Base-by-base conservation (phyloP, 2,329 filamentous ascomycete genomes). In the Scytalidium lignicola region DNA sequence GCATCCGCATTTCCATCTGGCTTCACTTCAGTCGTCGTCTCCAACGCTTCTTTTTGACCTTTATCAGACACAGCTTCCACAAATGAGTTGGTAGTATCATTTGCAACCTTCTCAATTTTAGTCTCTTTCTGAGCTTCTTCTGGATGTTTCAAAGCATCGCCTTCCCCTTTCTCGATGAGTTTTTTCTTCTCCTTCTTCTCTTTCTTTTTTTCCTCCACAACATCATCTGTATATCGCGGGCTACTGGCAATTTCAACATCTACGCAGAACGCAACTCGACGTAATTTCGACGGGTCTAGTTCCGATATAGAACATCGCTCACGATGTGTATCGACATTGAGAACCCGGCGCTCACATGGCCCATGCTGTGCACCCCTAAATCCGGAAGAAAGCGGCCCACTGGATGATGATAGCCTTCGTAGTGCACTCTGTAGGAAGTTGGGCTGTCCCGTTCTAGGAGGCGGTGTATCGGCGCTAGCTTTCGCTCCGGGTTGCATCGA, bases 201-300 rank as follows among this genome's bases (percentile, higher is more conserved):
- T 54, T 64, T 70, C 48, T 60, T 61, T 42, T 64, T 65, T 18
- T 74, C 68, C 15, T 72, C 70, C 9, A 74, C 67, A 6, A 78
- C 77, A 15, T 74, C 74, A 2, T 93, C 88, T 13, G 74, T 70
- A 58, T 95, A 93, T 58, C 82, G 84, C 20, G 91, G 89, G 62
- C 89, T 83, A 0, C 90, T 89, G 2, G 92, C 92, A 62, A 99
- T 95, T 67, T 99, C 93, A 3, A 99, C 91, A 62, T 99, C 93
- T 2, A 99, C 93, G 59, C 89, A 96, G 63, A 99, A 99, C 0
- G 92, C 88, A 0, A 99, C 93, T 47, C 90, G 82, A 47, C 90
- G 81, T 51, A 99, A 69, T 65, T 93, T 96, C 44, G 82, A 80
- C 60, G 85, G 82, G 56, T 90, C 84, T 43, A 99, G 74, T 57